Evolutionary conservation across 2,329 filamentous ascomycete genomes (phyloP).

Genomic region (Penicillium sp.): DNA sequence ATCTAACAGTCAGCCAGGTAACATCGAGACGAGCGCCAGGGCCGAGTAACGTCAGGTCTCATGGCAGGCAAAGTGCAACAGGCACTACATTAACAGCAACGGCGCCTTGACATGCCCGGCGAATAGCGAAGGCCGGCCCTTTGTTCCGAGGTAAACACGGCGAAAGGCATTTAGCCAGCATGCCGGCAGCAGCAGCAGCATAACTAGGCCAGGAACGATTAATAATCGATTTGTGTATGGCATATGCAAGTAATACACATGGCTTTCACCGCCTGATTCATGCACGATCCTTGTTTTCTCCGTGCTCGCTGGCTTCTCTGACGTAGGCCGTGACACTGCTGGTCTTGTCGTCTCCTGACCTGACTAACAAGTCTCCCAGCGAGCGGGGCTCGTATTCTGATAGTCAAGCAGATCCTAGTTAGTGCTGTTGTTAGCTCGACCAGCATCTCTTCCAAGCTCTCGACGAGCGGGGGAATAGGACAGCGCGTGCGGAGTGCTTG

Average conservation of each 20-base stretch:
- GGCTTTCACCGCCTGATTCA: conserved; percentile 5
- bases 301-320: background rate
- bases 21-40: background rate
- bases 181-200: background rate
- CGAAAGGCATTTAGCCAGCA: background rate
- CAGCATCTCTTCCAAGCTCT: background rate
- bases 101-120: too few relatives aligned
- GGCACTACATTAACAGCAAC: too few relatives aligned
- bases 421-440: too few relatives aligned
- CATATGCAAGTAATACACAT: background rate
- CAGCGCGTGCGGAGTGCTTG: too few relatives aligned
- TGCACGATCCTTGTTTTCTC: background rate
- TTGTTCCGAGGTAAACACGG: background rate
- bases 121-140: background rate
- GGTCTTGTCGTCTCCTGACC: background rate
- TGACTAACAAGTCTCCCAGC: background rate
- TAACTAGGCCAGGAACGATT: background rate
- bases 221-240: background rate
- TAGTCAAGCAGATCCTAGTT: background rate
- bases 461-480: too few relatives aligned
- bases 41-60: background rate
- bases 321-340: conserved; percentile 4
- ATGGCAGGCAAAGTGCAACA: background rate
- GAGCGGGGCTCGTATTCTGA: background rate
- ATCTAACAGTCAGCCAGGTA: background rate